phyloP scores from a whole-genome alignment of 192 early-diverging fungal species.

The Allomyces macrogynus region DNA sequence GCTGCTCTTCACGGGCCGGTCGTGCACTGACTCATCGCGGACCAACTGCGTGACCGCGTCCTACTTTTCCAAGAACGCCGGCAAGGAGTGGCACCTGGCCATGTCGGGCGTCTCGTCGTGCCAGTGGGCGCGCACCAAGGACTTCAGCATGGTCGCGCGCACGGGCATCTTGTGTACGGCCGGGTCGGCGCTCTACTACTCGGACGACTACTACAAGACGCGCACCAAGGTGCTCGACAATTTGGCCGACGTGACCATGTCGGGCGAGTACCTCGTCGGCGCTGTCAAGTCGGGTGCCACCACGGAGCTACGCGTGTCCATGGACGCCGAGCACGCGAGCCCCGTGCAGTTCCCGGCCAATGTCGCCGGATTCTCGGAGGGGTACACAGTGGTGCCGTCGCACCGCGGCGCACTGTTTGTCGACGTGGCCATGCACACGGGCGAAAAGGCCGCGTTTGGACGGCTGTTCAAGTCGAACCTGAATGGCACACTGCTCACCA shows the following conservation, averaged over 20 bases:
- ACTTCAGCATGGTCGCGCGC: background rate
- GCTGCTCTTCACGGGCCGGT: background rate
- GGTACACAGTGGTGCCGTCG: background rate
- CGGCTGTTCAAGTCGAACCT: conserved; percentile 72
- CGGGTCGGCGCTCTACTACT: background rate
- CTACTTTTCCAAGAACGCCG: background rate
- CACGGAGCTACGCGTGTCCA: background rate
- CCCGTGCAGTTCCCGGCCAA: background rate
- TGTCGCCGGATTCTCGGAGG: background rate
- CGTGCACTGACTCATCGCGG: background rate
- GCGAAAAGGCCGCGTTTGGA: conserved; percentile 30
- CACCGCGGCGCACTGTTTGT: conserved; percentile 16
- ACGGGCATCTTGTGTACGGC: background rate
- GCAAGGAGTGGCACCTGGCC: background rate
- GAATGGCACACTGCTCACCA: conserved; percentile 59
- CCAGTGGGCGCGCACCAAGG: background rate
- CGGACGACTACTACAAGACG: background rate
- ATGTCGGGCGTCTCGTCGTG: background rate
- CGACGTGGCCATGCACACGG: conserved; percentile 12
- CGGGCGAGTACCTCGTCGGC: background rate
- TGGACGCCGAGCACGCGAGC: background rate
- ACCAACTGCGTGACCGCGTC: background rate
- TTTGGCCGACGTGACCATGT: background rate
- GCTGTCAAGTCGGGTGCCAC: background rate
- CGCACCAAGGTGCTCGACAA: background rate